phyloP scores from a whole-genome alignment of 768 basidiomycete genomes.

The Tylopilus felleus region DNA sequence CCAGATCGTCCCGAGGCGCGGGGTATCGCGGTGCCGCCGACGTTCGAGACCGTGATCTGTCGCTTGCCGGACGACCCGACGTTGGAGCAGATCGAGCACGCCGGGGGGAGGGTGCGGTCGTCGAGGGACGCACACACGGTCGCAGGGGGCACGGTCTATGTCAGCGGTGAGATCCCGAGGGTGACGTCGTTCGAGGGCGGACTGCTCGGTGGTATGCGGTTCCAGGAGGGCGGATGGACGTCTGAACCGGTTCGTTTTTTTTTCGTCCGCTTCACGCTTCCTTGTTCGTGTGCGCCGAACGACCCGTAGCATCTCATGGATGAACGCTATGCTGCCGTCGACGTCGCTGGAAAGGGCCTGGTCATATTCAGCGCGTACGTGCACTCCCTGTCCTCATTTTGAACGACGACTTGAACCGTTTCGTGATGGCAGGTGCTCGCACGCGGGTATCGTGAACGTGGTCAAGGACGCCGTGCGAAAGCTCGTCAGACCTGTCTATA shows the following conservation, averaged over 20 bases:
- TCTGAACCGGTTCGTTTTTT: constrained; percentile 46
- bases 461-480: constrained; percentile 61
- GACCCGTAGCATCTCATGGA: constrained; percentile 80
- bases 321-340: constrained; percentile 73
- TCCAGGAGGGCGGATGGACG: constrained; percentile 48
- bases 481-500: constrained; percentile 69
- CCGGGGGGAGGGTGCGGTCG: constrained; percentile 55
- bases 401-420: not conserved
- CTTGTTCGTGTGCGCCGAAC: not conserved
- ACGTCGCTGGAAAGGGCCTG: constrained; percentile 78
- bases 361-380: constrained; percentile 82
- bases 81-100: constrained; percentile 57
- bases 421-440: constrained; percentile 49
- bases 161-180: constrained; percentile 80
- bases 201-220: constrained; percentile 63
- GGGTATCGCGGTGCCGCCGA: constrained; percentile 68
- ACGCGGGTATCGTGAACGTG: constrained; percentile 86
- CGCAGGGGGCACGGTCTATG: constrained; percentile 60
- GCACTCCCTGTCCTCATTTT: not conserved
- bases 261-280: not conserved
- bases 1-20: constrained; percentile 70
- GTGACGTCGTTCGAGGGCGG: constrained; percentile 67
- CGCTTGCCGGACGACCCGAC: constrained; percentile 68
- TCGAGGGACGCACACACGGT: constrained; percentile 62
- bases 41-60: constrained; percentile 52